Base-by-base conservation (phyloP, 2,329 filamentous ascomycete genomes). In the Lojkania enalia region DNA sequence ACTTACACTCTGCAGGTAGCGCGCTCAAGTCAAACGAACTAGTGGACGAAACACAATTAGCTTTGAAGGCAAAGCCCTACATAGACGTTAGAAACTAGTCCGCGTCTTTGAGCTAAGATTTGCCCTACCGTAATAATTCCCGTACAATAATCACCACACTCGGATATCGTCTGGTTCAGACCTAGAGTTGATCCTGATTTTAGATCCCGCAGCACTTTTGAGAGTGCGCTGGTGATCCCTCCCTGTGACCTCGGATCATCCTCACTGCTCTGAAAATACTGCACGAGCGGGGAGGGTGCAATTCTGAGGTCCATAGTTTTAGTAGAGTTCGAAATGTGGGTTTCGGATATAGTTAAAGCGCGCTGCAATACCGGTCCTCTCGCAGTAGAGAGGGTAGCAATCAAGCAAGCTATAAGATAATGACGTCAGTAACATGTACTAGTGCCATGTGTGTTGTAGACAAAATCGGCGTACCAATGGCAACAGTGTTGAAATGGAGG, bases 281-380 rank as follows among this genome's bases (percentile, higher is more conserved):
- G 40, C 3, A 20, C n/a, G 9, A 52, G 33, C 4, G 50, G 53
- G 15, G 40, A 42, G 3, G 51, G 46, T n/a, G 51, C 51, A 9
- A 54, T 52, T 15, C 39, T 46, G 3, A 54, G 25, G 29, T 52
- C 33, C 14, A 49, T 21, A 11, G 27, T 25, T 6, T 43, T 46
- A 16, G 20, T 3, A 31, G 31, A 35, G 18, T 39, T 37, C 16
- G 25, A 31, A 9, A 20, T 29, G 6, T 13, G 25, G 32, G 42
- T 29, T 9, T 50, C 39, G 13, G 20, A 16, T 6, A 57, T 14
- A 1, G 46, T 48, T 13, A 56, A 42, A 11, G 54, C 41, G 31
- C 59, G 52, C 44, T 62, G 59, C 18, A 60, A 56, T 1, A 60
- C 29, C 6, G 59, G 59, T 1, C 57, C 57, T 31, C 59, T 30